phyloP scores from a whole-genome alignment of 108 stramenopile genomes.

The Nitzschia sp. region DNA sequence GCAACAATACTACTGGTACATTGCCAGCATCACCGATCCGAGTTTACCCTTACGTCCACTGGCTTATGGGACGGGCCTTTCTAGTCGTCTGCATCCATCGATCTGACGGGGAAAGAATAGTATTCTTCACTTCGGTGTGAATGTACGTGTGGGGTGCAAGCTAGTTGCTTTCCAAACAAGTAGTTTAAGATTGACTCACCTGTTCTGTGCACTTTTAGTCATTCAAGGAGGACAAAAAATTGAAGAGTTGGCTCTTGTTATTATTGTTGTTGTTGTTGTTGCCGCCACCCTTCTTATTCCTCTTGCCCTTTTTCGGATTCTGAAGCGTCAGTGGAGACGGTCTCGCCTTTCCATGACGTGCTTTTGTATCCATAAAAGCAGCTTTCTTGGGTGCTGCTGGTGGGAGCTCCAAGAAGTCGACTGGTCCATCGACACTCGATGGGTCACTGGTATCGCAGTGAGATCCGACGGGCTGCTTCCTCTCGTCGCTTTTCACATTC shows the following conservation, averaged over 20 bases:
- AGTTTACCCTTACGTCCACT: constrained; percentile 37
- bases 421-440: neutral
- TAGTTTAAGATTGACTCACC: constrained; percentile 3
- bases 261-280: neutral
- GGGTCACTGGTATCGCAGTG: no score
- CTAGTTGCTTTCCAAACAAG: neutral
- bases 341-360: constrained; percentile 7
- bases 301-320: constrained; percentile 10
- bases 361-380: neutral
- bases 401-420: constrained; percentile 3
- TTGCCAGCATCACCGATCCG: constrained; percentile 37
- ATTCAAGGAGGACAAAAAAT: constrained; percentile 33
- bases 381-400: neutral
- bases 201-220: neutral
- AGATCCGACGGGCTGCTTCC: neutral
- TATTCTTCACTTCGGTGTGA: constrained; percentile 29
- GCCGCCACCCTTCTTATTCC: neutral
- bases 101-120: constrained; percentile 42
- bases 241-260: constrained; percentile 15
- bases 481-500: neutral
- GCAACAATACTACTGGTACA: no score
- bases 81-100: constrained; percentile 33
- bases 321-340: neutral
- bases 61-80: constrained; percentile 42
- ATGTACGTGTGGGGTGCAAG: neutral